A percentile compares a stretch with the other conserved stretches of the same genome.
Conservation (phyloP, 1,284 basidiomycete species). For the Vanrija pseudolonga region DNA sequence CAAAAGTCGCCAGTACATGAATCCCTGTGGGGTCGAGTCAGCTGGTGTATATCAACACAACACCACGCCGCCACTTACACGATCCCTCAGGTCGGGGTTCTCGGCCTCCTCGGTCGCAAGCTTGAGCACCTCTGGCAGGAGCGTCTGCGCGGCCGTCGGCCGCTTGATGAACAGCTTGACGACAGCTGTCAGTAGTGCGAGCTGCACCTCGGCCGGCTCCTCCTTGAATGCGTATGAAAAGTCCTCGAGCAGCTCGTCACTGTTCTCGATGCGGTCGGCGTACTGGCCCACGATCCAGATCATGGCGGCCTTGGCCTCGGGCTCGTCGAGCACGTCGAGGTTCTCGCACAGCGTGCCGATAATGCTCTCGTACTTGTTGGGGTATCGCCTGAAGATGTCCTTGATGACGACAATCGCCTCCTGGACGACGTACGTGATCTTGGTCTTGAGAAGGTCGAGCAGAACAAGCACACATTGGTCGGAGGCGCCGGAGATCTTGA, state of each 20-base stretch:
- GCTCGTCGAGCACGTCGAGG: slow-evolving; percentile 93
- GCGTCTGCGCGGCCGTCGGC: slow-evolving; percentile 82
- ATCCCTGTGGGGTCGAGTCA: slow-evolving; percentile 53
- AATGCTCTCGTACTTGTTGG: slow-evolving; percentile 93
- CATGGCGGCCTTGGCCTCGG: slow-evolving; percentile 93
- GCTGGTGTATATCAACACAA: not conserved
- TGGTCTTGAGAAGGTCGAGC: slow-evolving; percentile 83
- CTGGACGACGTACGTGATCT: slow-evolving; percentile 95
- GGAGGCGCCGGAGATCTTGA: slow-evolving; percentile 88
- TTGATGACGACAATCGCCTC: slow-evolving; percentile 99
- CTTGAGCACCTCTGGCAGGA: slow-evolving; percentile 85
- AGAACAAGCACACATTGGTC: slow-evolving; percentile 94
- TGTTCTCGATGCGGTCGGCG: slow-evolving; percentile 93
- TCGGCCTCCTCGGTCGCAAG: slow-evolving; percentile 96
- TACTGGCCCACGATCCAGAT: slow-evolving; percentile 99
- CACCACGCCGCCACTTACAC: slow-evolving; percentile 32
- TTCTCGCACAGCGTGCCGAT: slow-evolving; percentile 93
- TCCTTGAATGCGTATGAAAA: slow-evolving; percentile 92
- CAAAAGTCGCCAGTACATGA: slow-evolving; percentile 98
- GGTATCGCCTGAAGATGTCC: slow-evolving; percentile 98
- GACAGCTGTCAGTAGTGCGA: slow-evolving; percentile 91
- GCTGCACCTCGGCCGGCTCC: slow-evolving; percentile 88
- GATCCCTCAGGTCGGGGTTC: slow-evolving; percentile 90
- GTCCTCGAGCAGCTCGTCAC: slow-evolving; percentile 81
- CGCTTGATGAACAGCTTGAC: slow-evolving; percentile 95